phyloP scores from a whole-genome alignment of 2,329 filamentous ascomycete species.

The Venturia oleaginea region DNA sequence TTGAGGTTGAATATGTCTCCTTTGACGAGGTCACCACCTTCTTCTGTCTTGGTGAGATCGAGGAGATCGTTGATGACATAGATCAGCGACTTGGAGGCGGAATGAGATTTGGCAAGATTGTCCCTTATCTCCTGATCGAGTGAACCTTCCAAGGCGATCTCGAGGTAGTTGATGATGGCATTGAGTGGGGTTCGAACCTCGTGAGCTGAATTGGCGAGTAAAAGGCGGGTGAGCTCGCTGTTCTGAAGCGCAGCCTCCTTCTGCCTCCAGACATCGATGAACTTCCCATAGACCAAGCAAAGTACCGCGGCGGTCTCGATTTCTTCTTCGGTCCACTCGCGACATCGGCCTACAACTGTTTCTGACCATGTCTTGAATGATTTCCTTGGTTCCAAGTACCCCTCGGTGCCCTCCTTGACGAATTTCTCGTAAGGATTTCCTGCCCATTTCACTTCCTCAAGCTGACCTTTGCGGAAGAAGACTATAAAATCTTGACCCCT shows the following conservation, averaged over 20 bases:
- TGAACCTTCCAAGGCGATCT: slow-evolving; percentile 75
- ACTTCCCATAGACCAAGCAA: slow-evolving; percentile 79
- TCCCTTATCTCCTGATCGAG: slow-evolving; percentile 77
- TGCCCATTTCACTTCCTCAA: slow-evolving; percentile 74
- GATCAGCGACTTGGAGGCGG: slow-evolving; percentile 83
- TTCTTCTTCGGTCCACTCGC: slow-evolving; percentile 84
- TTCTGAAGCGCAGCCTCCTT: slow-evolving; percentile 78
- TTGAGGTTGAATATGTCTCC: slow-evolving; percentile 70
- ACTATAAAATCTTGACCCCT: slow-evolving; percentile 79
- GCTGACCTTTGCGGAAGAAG: slow-evolving; percentile 73
- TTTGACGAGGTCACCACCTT: slow-evolving; percentile 68
- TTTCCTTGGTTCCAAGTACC: slow-evolving; percentile 66
- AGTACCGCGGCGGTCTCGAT: slow-evolving; percentile 81
- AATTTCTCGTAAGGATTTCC: slow-evolving; percentile 79
- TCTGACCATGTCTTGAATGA: slow-evolving; percentile 78
- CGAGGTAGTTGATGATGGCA: slow-evolving; percentile 89
- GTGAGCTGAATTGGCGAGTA: slow-evolving; percentile 82
- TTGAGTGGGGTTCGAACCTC: slow-evolving; percentile 87
- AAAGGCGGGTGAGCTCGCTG: slow-evolving; percentile 67
- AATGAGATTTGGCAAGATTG: slow-evolving; percentile 75
- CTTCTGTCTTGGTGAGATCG: slow-evolving; percentile 80
- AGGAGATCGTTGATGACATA: slow-evolving; percentile 91
- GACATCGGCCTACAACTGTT: slow-evolving; percentile 69
- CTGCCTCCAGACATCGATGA: slow-evolving; percentile 88
- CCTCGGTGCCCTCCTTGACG: slow-evolving; percentile 60